Evolutionary conservation across 2,329 filamentous ascomycete genomes (phyloP).

Genomic region (Beauveria australis): DNA sequence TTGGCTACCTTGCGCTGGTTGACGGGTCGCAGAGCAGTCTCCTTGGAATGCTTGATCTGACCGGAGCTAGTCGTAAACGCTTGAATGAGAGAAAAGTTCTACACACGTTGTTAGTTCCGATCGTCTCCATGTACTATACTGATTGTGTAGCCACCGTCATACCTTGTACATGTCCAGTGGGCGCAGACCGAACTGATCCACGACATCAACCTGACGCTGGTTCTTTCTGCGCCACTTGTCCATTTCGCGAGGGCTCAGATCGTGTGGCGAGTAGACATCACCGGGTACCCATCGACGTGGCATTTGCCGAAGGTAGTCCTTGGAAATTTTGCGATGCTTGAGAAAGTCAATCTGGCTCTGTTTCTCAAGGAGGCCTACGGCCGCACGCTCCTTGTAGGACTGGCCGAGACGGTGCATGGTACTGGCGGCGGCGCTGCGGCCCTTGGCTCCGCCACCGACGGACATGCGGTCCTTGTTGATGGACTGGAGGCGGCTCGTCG

Average conservation of each 20-base stretch:
- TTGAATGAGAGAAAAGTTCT: conserved; percentile 91
- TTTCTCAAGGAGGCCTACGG: conserved; percentile 19
- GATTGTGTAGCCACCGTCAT: conserved; percentile 6
- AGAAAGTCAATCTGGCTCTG: conserved; percentile 29
- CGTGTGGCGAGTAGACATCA: conserved; percentile 86
- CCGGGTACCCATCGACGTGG: conserved; percentile 65
- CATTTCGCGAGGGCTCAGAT: conserved; percentile 72
- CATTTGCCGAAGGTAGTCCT: conserved; percentile 54
- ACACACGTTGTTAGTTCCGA: conserved; percentile 6
- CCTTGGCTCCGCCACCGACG: conserved; percentile 5
- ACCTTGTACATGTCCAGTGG: conserved; percentile 86
- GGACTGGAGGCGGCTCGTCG: conserved; percentile 12
- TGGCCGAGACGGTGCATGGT: conserved; percentile 18
- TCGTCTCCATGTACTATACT: not conserved
- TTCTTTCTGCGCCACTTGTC: conserved; percentile 63
- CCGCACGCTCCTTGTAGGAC: conserved; percentile 18
- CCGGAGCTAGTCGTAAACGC: conserved; percentile 83
- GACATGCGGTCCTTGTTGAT: conserved; percentile 11
- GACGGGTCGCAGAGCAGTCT: conserved; percentile 73
- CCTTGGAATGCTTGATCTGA: conserved; percentile 66
- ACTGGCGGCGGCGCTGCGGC: not conserved
- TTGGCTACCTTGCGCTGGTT: conserved; percentile 94
- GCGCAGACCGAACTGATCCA: conserved; percentile 72
- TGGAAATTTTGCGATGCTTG: conserved; percentile 31
- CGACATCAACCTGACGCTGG: conserved; percentile 58